These are phyloP conservation scores for Corynascus novoguineensis DNA, from an alignment of 495 filamentous ascomycete genomes.

Conservation along the genomic window DNA sequence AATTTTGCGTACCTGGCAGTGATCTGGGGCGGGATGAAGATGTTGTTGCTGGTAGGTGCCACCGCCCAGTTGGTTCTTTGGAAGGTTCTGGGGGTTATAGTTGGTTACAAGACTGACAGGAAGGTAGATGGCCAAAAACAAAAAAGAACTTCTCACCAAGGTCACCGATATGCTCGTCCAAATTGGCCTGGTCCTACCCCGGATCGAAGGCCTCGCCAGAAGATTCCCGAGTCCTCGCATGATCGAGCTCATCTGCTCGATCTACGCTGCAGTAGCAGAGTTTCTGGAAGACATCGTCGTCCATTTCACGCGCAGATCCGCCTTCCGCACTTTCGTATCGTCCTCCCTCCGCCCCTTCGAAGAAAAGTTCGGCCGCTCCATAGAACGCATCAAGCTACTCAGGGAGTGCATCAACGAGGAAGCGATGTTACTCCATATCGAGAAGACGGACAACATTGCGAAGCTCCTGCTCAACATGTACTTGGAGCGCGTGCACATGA, in stretches of 20 bases:
- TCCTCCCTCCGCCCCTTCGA: constrained; percentile 10
- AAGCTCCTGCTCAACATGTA: constrained; percentile 8
- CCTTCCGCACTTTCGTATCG: constrained; percentile 4
- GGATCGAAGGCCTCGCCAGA: constrained; percentile 12
- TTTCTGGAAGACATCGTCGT: constrained; percentile 17
- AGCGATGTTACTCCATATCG: constrained; percentile 11
- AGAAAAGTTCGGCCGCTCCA: constrained; percentile 15
- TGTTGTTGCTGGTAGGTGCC: constrained; percentile 14
- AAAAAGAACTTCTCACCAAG: constrained; percentile 9
- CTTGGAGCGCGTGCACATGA: constrained; percentile 2
- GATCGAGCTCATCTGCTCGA: constrained; percentile 15
- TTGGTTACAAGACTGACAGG: not conserved
- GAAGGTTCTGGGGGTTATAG: not conserved
- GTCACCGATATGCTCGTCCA: constrained; percentile 19
- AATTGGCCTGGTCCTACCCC: constrained; percentile 16
- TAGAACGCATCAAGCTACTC: constrained; percentile 11
- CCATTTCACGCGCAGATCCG: constrained; percentile 3
- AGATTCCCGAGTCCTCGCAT: constrained; percentile 15
- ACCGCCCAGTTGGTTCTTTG: no score
- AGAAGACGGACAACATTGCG: constrained; percentile 3
- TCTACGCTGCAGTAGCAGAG: constrained; percentile 15
- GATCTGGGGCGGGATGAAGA: constrained; percentile 20
- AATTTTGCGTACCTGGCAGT: constrained; percentile 17
- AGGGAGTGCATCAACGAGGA: constrained; percentile 15
- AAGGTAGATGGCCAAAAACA: constrained; percentile 18